Evolutionary conservation across 148 eudicot genomes (phyloP), one percentile per base, ranked within the genome.

Genomic region (Amaranthus hypochondriacus): DNA sequence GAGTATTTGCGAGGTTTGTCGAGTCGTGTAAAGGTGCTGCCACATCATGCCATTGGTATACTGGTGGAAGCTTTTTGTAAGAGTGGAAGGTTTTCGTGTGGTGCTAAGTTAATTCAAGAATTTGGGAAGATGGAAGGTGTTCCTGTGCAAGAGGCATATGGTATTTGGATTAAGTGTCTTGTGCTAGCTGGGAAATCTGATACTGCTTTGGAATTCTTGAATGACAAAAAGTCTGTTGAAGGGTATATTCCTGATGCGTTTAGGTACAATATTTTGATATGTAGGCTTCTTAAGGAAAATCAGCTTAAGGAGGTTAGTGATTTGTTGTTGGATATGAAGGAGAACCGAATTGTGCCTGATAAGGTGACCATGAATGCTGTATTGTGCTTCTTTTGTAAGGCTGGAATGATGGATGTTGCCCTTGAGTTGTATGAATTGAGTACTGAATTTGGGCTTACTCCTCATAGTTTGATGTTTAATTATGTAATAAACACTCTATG

Each of bases 341-440:
- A 86, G 66, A 60, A 46, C 9, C 62, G 73, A 28, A 59, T 92
- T 48, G 78, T 75, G 14, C 97, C 98, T 9, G 90, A 94, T 80
- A 84, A 85, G 67, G 85, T 74, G 43, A 94, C 97, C 14, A 87
- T 94, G 97, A 88, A 89, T 82, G 76, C 83, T 9, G 85, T 75
- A 0, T 69, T 94, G 72, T 87, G 97, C 86, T 86, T 92, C 76
- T 88, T 94, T 66, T 91, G 97, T 79, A 94, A 94, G 86, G 90
- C 83, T 6, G 97, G 98, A 57, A 83, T 87, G 97, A 85, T 85
- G 74, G 93, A 94, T 46, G 80, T 87, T 66, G 93, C 90, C 0
- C 76, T 89, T 56, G 84, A 87, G 44, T 79, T 94, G 84, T 90
- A 84, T 75, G 74, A 85, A 62, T 52, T 70, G 7, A 89, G 84